A percentile compares a stretch with the other conserved stretches of the same genome.
phyloP scores from a whole-genome alignment of 371 early-diverging fungal genomes.

The Fennellomyces sp. region DNA sequence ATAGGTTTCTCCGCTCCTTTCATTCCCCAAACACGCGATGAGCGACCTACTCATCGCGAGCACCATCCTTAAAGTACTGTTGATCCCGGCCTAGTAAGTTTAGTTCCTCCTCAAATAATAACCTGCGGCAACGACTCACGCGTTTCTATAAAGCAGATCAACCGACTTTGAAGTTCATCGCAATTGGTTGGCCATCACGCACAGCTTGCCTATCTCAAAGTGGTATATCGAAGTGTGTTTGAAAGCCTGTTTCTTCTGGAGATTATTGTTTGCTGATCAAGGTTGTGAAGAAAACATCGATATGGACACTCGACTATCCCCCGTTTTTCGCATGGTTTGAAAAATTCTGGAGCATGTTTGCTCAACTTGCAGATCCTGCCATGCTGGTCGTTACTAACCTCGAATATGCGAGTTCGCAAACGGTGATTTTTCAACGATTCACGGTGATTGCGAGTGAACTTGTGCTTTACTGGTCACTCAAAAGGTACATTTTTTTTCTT shows the following conservation, averaged over 20 bases:
- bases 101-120: no score
- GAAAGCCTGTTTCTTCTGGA: background rate
- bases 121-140: background rate
- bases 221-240: slow-evolving; percentile 89
- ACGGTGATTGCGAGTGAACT: slow-evolving; percentile 85
- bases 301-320: slow-evolving; percentile 98
- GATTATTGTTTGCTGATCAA: no score
- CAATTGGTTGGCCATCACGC: slow-evolving; percentile 97
- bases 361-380: slow-evolving; percentile 65
- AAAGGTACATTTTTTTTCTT: slow-evolving; percentile 40
- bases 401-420: slow-evolving; percentile 65
- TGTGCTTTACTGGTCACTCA: slow-evolving; percentile 72
- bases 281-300: slow-evolving; percentile 84
- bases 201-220: slow-evolving; percentile 73
- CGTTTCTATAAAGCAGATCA: slow-evolving; percentile 64
- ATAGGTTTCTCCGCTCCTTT: no score
- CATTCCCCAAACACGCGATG: slow-evolving; percentile 29
- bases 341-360: slow-evolving; percentile 70
- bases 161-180: slow-evolving; percentile 99
- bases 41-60: slow-evolving; percentile 50
- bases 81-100: slow-evolving; percentile 77
- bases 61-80: slow-evolving; percentile 67
- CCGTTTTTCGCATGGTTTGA: slow-evolving; percentile 98
- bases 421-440: slow-evolving; percentile 84
- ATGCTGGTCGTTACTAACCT: slow-evolving; percentile 79